Evolutionary conservation across 768 basidiomycete species (phyloP).

Genomic region (Pleurotus pulmonarius): DNA sequence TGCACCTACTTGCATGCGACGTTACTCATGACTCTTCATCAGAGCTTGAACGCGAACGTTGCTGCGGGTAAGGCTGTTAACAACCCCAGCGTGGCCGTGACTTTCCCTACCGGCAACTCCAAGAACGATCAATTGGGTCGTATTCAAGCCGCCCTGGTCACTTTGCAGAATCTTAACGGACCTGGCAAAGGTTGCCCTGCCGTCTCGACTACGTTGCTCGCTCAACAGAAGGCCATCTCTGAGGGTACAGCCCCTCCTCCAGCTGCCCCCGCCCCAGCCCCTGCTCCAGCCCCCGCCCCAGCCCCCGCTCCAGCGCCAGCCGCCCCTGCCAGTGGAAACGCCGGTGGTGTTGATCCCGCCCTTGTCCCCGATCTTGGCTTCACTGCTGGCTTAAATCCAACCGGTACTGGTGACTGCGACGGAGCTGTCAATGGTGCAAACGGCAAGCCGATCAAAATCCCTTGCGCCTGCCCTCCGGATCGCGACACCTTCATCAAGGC

Average conservation of each 20-base stretch:
- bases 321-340: constrained; percentile 9
- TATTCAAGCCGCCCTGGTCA: constrained; percentile 55
- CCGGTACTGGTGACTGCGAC: constrained; percentile 70
- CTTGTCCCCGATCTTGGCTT: constrained; percentile 60
- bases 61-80: constrained; percentile 60
- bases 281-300: constrained; percentile 7
- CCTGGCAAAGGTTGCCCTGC: constrained; percentile 68
- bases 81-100: constrained; percentile 54
- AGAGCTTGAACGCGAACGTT: constrained; percentile 51
- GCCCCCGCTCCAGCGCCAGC: constrained; percentile 12
- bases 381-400: constrained; percentile 55
- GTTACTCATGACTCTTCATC: background rate
- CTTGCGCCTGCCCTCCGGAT: constrained; percentile 65
- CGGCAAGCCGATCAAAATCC: constrained; percentile 57
- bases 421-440: constrained; percentile 47
- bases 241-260: constrained; percentile 18
- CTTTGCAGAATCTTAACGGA: constrained; percentile 72
- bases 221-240: constrained; percentile 33
- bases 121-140: constrained; percentile 49
- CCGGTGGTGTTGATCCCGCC: constrained; percentile 39
- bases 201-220: constrained; percentile 57
- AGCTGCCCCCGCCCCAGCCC: constrained; percentile 12
- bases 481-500: constrained; percentile 46
- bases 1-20: no score
- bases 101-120: constrained; percentile 62